Evolutionary conservation across 495 filamentous ascomycete genomes (phyloP).

Genomic region (Mytilinidion resinicola): DNA sequence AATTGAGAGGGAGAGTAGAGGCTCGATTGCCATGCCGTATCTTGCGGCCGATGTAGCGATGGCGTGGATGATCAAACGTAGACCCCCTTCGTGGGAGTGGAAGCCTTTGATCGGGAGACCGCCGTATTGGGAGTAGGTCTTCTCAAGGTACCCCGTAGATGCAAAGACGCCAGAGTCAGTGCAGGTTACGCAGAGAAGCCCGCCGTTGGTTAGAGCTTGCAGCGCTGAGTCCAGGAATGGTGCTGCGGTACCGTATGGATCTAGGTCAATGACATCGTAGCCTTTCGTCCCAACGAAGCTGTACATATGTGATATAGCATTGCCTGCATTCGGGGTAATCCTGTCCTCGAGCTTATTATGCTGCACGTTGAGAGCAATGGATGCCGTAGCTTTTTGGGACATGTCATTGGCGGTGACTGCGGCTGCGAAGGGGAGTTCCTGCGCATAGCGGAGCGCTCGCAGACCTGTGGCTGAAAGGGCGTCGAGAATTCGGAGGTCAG

Average conservation of each 20-base stretch:
- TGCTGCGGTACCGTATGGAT: constrained; percentile 88
- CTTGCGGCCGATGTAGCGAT: constrained; percentile 71
- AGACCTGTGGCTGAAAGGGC: constrained; percentile 92
- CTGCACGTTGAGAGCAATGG: constrained; percentile 74
- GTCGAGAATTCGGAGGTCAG: constrained; percentile 74
- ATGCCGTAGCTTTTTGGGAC: constrained; percentile 64
- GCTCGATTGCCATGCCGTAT: constrained; percentile 89
- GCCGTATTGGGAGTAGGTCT: constrained; percentile 85
- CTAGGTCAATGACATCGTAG: constrained; percentile 95
- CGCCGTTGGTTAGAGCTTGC: constrained; percentile 75
- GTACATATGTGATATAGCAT: constrained; percentile 92
- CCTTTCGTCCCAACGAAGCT: constrained; percentile 33
- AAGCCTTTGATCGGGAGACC: constrained; percentile 76
- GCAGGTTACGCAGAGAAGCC: constrained; percentile 90
- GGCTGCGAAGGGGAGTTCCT: constrained; percentile 78
- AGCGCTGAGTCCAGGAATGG: constrained; percentile 88
- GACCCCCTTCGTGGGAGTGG: constrained; percentile 81
- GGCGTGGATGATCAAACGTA: constrained; percentile 75
- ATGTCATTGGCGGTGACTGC: constrained; percentile 86
- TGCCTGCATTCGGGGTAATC: constrained; percentile 64
- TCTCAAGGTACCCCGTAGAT: constrained; percentile 86
- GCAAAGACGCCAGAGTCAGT: constrained; percentile 94
- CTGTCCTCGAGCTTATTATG: constrained; percentile 69
- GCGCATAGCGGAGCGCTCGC: constrained; percentile 83
- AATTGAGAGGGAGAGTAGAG: constrained; percentile 83